Base-by-base conservation (phyloP, 768 basidiomycete species). In the Lactarius indigo region DNA sequence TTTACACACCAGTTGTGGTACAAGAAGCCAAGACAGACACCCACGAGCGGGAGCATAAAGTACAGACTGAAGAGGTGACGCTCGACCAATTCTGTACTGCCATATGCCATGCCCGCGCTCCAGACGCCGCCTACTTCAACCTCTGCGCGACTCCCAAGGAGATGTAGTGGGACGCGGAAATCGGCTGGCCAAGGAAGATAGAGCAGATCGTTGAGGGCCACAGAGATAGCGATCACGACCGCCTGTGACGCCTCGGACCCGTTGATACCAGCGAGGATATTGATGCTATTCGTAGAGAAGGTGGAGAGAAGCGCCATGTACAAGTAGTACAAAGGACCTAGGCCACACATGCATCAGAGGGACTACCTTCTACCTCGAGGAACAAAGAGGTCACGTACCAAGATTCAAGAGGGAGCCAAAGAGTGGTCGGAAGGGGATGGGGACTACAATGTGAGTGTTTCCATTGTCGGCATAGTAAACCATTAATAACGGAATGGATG, bases 271-370 rank as follows among this genome's bases (percentile, higher is more conserved):
- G 97, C 97, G 20, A 98, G 87, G 71, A 99, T 98, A 77, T 99
- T 99, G 82, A 98, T 97, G 75, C 91, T 91, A 78, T 99, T 99
- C 20, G 96, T 98, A 63, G 92, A 87, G 76, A 98, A 99, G 0
- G 95, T 98, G 37, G 96, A 98, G 20, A 99, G 81, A 35, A 98
- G 78, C 5, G 94, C 87, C 92, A 99, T 98, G 80, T 98, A 99
- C 61, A 96, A 66, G 76, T 98, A 99, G 77, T 98, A 98, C 5
- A 98, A 77, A 0, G 94, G 93, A 2, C 96, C 96, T 98, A 70
- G 3, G 20, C 23, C 6, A 28, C 33, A 17, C 44, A 35, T 7
- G 20, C 23, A 61, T 63, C 61, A 74, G 47, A 61, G 33, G 28
- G 28, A 62, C 12, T 28, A 26, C 39, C 15, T 23, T 23, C 12